Evolutionary conservation across 2,329 filamentous ascomycete genomes (phyloP).

Genomic region (Fonsecaea pedrosoi): DNA sequence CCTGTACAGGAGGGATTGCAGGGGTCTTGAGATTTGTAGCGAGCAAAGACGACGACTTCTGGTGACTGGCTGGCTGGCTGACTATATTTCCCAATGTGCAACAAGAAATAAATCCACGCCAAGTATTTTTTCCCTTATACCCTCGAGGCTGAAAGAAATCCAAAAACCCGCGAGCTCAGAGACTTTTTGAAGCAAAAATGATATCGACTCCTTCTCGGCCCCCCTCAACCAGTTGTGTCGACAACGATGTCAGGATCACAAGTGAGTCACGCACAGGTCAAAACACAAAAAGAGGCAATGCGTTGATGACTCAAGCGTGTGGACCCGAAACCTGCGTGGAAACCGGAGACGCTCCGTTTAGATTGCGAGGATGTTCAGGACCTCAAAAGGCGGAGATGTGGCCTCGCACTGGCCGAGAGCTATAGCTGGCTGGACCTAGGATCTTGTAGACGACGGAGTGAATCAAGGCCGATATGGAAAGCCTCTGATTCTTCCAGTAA

Average conservation of each 20-base stretch:
- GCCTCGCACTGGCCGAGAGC: neutral
- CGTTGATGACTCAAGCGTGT: neutral
- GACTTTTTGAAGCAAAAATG: neutral
- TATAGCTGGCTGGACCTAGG: neutral
- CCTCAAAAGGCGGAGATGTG: neutral
- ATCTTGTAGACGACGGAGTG: too few relatives aligned
- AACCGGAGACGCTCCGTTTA: neutral
- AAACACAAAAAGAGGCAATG: neutral
- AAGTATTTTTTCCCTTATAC: neutral
- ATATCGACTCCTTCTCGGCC: neutral
- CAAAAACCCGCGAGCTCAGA: neutral
- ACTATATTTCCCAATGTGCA: too few relatives aligned
- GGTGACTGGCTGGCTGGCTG: too few relatives aligned
- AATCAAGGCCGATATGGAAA: too few relatives aligned
- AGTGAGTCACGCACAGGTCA: neutral
- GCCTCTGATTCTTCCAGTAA: too few relatives aligned
- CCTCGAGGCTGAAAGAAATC: neutral
- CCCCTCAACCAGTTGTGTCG: neutral
- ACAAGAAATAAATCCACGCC: too few relatives aligned
- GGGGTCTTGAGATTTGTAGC: neutral
- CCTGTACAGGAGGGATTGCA: neutral
- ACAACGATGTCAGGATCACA: neutral
- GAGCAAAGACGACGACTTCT: neutral
- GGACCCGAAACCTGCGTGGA: neutral
- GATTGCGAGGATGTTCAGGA: neutral